Percentiles rank a stretch among this genome's conserved stretches.
Conservation (phyloP, 345 rosid genomes). For the Eucalyptus marginata region DNA sequence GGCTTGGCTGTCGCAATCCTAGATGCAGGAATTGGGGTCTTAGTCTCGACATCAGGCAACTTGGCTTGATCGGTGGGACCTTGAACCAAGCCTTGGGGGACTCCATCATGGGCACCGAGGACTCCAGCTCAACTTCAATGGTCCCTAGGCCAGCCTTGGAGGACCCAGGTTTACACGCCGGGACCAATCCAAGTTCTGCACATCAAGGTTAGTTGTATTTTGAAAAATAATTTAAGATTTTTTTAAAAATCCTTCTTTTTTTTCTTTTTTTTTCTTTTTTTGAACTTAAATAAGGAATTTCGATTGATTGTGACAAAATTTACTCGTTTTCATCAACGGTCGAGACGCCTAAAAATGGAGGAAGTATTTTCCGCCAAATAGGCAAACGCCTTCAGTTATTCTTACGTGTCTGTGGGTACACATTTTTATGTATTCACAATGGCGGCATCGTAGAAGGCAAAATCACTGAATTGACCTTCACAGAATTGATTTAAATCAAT, state of each 20-base stretch:
- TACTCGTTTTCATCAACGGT: background rate
- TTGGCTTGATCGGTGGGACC: background rate
- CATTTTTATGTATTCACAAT: background rate
- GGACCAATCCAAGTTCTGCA: background rate
- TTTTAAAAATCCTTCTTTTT: no score
- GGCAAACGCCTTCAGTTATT: background rate
- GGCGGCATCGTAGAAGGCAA: background rate
- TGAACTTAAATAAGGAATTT: background rate
- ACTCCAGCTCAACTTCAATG: no score
- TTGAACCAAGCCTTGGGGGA: background rate
- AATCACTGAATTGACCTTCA: background rate
- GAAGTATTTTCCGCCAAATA: accelerated
- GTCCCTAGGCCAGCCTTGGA: background rate
- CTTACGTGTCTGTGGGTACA: background rate
- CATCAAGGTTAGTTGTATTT: background rate
- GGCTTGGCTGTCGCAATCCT: no score
- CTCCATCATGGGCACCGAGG: accelerated
- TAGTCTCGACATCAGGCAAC: background rate
- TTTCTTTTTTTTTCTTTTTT: background rate
- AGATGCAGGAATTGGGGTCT: no score
- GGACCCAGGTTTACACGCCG: accelerated
- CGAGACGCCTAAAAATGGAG: background rate
- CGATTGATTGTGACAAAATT: background rate
- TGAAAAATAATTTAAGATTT: accelerated
- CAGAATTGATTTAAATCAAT: background rate